phyloP scores from a whole-genome alignment of 768 basidiomycete genomes.

The Ephemerocybe angulata region DNA sequence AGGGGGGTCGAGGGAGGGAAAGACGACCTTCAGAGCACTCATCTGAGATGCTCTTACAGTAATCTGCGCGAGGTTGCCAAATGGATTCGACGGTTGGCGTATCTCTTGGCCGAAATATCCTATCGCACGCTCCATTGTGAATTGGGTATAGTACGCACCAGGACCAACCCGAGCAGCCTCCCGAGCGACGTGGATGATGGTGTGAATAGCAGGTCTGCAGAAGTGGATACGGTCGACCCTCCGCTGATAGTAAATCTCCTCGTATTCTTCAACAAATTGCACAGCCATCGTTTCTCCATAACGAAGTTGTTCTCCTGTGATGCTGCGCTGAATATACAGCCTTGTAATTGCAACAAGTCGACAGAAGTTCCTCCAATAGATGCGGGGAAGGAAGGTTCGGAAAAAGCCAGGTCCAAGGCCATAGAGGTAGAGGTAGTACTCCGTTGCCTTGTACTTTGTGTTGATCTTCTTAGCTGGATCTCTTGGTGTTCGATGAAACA shows the following conservation, averaged over 20 bases:
- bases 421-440: constrained; percentile 30
- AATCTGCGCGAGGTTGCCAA: constrained; percentile 21
- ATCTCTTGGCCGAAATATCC: constrained; percentile 27
- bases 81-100: constrained; percentile 24
- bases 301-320: constrained; percentile 15
- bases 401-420: constrained; percentile 32
- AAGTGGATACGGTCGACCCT: constrained; percentile 3
- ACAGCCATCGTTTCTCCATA: constrained; percentile 21
- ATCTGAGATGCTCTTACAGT: constrained; percentile 14
- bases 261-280: constrained; percentile 22
- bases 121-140: constrained; percentile 31
- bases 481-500: constrained; percentile 25
- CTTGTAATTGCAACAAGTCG: constrained; percentile 23
- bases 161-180: constrained; percentile 13
- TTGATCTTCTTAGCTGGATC: constrained; percentile 31
- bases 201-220: constrained; percentile 1
- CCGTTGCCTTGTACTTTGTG: constrained; percentile 36
- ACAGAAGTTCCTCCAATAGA: constrained; percentile 30
- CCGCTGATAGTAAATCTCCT: constrained; percentile 4
- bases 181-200: constrained; percentile 21
- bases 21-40: constrained; percentile 15
- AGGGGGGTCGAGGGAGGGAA: constrained; percentile 8
- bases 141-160: constrained; percentile 18
- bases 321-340: constrained; percentile 22
- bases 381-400: constrained; percentile 19